These are phyloP conservation scores for Epichloe sibirici DNA, from an alignment of 2,329 filamentous ascomycete genomes.

Conservation along the genomic window DNA sequence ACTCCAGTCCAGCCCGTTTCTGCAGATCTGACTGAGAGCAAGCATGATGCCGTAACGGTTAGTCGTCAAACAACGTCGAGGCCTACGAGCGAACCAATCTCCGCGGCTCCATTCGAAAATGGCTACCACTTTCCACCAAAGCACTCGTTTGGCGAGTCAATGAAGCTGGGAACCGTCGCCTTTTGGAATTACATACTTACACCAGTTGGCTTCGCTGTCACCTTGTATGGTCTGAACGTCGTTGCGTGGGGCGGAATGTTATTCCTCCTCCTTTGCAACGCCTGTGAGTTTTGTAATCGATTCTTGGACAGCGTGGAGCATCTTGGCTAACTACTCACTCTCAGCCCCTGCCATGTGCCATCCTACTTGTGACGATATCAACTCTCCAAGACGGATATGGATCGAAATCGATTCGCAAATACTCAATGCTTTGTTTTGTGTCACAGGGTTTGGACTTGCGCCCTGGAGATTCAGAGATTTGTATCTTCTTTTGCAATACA, in stretches of 20 bases:
- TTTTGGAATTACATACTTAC: slow-evolving; percentile 67
- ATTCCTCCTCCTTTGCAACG: slow-evolving; percentile 72
- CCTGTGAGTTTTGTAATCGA: slow-evolving; percentile 15
- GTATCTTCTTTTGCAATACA: slow-evolving; percentile 58
- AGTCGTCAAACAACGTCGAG: slow-evolving; percentile 10
- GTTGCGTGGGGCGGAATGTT: slow-evolving; percentile 89
- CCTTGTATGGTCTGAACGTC: slow-evolving; percentile 69
- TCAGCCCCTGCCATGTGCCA: slow-evolving; percentile 57
- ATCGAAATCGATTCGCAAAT: slow-evolving; percentile 79
- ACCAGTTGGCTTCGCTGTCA: slow-evolving; percentile 63
- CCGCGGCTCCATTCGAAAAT: slow-evolving; percentile 40
- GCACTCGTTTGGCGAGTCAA: slow-evolving; percentile 46
- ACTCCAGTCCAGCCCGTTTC: neutral
- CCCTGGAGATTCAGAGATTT: slow-evolving; percentile 78
- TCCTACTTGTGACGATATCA: slow-evolving; percentile 56
- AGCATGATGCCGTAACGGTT: slow-evolving; percentile 8
- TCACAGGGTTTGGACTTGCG: slow-evolving; percentile 72
- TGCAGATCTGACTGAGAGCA: slow-evolving; percentile 2
- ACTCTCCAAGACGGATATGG: slow-evolving; percentile 71
- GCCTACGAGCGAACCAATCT: slow-evolving; percentile 13
- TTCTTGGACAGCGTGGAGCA: neutral
- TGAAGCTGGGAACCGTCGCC: slow-evolving; percentile 41
- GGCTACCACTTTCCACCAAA: slow-evolving; percentile 54
- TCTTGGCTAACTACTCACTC: neutral
- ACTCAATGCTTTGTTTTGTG: slow-evolving; percentile 67